These are phyloP conservation scores for Isabelozyma rhagii DNA, from an alignment of 805 yeast species.

Conservation along the genomic window DNA sequence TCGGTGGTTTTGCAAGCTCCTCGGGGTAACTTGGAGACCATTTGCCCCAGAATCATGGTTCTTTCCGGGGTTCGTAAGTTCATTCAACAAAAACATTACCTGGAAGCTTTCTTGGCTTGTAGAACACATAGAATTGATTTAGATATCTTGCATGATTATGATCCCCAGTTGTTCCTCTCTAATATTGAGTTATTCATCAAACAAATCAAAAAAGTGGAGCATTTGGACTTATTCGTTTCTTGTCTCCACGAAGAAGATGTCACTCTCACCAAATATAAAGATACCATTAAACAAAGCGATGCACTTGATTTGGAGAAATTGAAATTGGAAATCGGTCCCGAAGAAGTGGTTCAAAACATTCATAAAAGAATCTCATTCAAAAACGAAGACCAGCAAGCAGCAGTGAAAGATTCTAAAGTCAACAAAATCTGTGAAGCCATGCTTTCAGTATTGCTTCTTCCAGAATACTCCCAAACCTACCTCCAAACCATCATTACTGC, in stretches of 20 bases:
- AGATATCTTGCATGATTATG: slow-evolving; percentile 86
- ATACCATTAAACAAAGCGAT: slow-evolving; percentile 44
- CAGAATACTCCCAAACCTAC: slow-evolving; percentile 54
- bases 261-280: slow-evolving; percentile 73
- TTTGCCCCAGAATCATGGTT: slow-evolving; percentile 90
- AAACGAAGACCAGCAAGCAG: slow-evolving; percentile 34
- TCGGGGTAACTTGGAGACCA: slow-evolving; percentile 93
- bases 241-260: slow-evolving; percentile 86
- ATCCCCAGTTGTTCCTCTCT: slow-evolving; percentile 61
- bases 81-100: slow-evolving; percentile 57
- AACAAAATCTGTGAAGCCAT: slow-evolving; percentile 75
- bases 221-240: slow-evolving; percentile 82
- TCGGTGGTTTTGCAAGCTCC: slow-evolving; percentile 89
- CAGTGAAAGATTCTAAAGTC: slow-evolving; percentile 51
- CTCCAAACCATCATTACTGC: slow-evolving; percentile 84
- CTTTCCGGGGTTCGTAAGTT: slow-evolving; percentile 73
- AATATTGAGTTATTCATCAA: slow-evolving; percentile 66
- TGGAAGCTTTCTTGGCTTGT: slow-evolving; percentile 77
- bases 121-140: slow-evolving; percentile 88
- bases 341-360: neutral
- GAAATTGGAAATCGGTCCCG: slow-evolving; percentile 1
- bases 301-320: slow-evolving; percentile 1
- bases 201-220: slow-evolving; percentile 69
- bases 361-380: slow-evolving; percentile 35
- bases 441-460: slow-evolving; percentile 50